A percentile compares a stretch with the other conserved stretches of the same genome.
Conservation (phyloP, 179 eudicot genomes). For the Gypsophila paniculata region DNA sequence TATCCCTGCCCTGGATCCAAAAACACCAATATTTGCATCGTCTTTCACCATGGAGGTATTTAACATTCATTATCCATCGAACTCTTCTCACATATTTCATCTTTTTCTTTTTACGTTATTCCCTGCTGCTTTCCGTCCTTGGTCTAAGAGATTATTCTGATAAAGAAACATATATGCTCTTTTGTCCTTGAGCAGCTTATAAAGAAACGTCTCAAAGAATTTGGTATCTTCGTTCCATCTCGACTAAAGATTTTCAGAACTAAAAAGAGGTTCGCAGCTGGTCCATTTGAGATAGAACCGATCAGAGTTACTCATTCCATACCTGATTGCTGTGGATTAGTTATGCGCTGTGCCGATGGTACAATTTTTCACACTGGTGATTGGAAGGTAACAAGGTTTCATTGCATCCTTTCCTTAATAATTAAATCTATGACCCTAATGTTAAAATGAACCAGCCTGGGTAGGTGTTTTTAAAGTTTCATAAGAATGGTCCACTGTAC, state of each 20-base stretch:
- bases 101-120: not conserved
- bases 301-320: constrained; percentile 95
- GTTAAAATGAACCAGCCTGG: constrained; percentile 4
- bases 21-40: constrained; percentile 91
- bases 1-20: constrained; percentile 84
- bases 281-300: constrained; percentile 97
- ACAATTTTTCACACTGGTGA: constrained; percentile 98
- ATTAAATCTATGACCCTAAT: not conserved
- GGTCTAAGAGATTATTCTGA: not conserved
- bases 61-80: constrained; percentile 2
- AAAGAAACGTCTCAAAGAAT: constrained; percentile 91
- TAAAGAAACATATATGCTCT: constrained; percentile 17
- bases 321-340: constrained; percentile 97
- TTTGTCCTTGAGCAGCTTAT: constrained; percentile 60
- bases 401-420: constrained; percentile 6
- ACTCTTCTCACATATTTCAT: not conserved
- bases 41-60: constrained; percentile 99
- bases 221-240: constrained; percentile 84
- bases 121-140: not conserved
- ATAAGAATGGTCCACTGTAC: constrained; percentile 23
- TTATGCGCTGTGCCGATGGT: constrained; percentile 95
- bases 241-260: constrained; percentile 76
- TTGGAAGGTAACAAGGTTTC: constrained; percentile 71
- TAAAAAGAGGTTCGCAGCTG: constrained; percentile 69
- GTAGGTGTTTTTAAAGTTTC: constrained; percentile 6